Evolutionary conservation across 352 stramenopile species (phyloP).

Genomic region (Pythium grandisporangium): DNA sequence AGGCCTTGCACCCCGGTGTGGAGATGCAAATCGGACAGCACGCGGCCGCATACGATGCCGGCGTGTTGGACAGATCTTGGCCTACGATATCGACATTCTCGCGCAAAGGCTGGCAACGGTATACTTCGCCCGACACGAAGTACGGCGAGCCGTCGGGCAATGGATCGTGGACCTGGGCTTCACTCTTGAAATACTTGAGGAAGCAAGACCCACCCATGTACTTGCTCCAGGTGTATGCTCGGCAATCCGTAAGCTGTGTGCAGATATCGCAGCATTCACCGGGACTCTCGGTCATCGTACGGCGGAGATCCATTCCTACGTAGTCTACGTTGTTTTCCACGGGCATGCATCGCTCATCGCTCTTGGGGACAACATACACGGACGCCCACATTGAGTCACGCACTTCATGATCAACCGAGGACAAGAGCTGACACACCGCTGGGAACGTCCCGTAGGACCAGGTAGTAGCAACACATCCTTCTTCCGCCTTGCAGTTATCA

Average conservation of each 20-base stretch:
- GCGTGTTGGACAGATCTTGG: not conserved
- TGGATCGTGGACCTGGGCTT: not conserved
- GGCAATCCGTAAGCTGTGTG: not conserved
- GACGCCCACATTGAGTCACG: too few species aligned
- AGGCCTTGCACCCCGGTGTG: not conserved
- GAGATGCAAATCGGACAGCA: slow-evolving; percentile 1
- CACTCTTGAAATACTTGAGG: not conserved
- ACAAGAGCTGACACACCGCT: too few species aligned
- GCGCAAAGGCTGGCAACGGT: slow-evolving; percentile 2
- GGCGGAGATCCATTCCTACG: slow-evolving; percentile 1
- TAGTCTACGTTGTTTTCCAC: slow-evolving; percentile 7
- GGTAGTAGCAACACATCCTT: too few species aligned
- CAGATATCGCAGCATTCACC: slow-evolving; percentile 8
- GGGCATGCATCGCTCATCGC: not conserved
- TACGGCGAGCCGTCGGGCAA: slow-evolving; percentile 5
- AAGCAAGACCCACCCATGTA: slow-evolving; percentile 7
- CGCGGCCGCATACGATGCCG: not conserved
- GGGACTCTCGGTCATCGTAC: not conserved
- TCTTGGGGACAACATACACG: too few species aligned
- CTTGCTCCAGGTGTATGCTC: slow-evolving; percentile 7
- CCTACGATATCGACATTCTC: slow-evolving; percentile 1
- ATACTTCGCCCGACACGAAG: not conserved
- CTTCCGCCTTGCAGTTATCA: not conserved
- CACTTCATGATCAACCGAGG: too few species aligned
- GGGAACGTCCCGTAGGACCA: too few species aligned